phyloP scores from a whole-genome alignment of 257 asterid species.

The Jaltomata sinuosa region DNA sequence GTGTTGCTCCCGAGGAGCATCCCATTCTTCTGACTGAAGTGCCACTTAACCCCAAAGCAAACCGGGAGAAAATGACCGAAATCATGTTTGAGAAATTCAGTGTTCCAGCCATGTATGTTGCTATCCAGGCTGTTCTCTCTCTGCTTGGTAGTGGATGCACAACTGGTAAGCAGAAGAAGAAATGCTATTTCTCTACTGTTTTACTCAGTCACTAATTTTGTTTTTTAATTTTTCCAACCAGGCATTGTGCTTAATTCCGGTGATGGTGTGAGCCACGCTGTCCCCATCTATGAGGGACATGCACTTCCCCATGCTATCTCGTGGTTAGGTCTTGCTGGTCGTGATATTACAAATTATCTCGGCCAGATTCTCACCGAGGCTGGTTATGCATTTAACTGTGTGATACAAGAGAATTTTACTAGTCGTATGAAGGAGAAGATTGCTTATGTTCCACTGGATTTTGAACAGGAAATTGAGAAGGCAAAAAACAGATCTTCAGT shows the following conservation, averaged over 20 bases:
- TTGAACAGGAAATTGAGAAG: neutral
- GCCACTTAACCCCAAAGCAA: neutral
- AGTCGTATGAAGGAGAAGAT: neutral
- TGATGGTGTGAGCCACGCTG: neutral
- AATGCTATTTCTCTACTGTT: neutral
- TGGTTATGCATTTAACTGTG: neutral
- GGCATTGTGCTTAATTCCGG: neutral
- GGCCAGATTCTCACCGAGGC: accelerated
- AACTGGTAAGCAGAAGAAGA: neutral
- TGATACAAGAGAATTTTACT: too few relatives aligned
- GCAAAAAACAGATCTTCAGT: neutral
- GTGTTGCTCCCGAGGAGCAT: too few relatives aligned
- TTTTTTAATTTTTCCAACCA: neutral
- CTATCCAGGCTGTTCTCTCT: neutral
- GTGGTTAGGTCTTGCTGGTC: neutral
- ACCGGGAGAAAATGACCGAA: neutral
- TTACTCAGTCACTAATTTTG: neutral
- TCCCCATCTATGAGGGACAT: neutral
- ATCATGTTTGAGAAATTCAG: neutral
- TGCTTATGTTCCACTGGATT: neutral
- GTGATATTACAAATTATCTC: neutral
- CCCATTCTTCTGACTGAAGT: too few relatives aligned
- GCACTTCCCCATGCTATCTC: neutral
- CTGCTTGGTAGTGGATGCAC: neutral
- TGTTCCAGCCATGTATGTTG: neutral